phyloP scores from a whole-genome alignment of 73 alveolate genomes.

The Tetrahymena elliotti region DNA sequence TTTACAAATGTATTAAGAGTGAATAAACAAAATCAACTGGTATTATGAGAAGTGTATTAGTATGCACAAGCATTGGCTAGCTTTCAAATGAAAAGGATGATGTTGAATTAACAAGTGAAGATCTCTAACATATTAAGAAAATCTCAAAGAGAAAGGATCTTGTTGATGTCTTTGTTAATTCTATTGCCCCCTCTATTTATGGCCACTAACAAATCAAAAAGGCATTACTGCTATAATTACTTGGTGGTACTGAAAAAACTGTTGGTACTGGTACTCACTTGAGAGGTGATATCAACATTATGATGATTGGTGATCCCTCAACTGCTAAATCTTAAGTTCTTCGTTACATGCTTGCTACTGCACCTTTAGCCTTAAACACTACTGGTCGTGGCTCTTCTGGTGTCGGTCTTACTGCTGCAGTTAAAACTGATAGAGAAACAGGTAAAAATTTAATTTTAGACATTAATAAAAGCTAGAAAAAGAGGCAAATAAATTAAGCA shows the following conservation, averaged over 20 bases:
- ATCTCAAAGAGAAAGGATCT: constrained; percentile 74
- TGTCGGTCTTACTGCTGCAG: constrained; percentile 99
- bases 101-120: constrained; percentile 69
- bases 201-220: constrained; percentile 91
- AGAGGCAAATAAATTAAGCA: not conserved
- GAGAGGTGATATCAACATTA: constrained; percentile 97
- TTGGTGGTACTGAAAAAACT: constrained; percentile 92
- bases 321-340: constrained; percentile 98
- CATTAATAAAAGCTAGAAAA: not conserved
- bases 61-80: constrained; percentile 55
- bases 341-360: constrained; percentile 79
- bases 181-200: constrained; percentile 95
- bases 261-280: constrained; percentile 96
- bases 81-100: constrained; percentile 49
- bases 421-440: constrained; percentile 88
- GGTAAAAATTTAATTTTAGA: constrained; percentile 16
- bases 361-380: constrained; percentile 94
- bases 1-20: constrained; percentile 73
- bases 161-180: constrained; percentile 78
- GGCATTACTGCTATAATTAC: constrained; percentile 84
- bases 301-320: constrained; percentile 99
- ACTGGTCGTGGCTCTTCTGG: constrained; percentile 99
- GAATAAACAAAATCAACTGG: constrained; percentile 59
- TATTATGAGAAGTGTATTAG: constrained; percentile 63
- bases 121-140: constrained; percentile 74